Percentiles rank a stretch among this genome's conserved stretches.
Conservation (phyloP, 2,329 filamentous ascomycete species). For the Pseudogymnoascus sp. region DNA sequence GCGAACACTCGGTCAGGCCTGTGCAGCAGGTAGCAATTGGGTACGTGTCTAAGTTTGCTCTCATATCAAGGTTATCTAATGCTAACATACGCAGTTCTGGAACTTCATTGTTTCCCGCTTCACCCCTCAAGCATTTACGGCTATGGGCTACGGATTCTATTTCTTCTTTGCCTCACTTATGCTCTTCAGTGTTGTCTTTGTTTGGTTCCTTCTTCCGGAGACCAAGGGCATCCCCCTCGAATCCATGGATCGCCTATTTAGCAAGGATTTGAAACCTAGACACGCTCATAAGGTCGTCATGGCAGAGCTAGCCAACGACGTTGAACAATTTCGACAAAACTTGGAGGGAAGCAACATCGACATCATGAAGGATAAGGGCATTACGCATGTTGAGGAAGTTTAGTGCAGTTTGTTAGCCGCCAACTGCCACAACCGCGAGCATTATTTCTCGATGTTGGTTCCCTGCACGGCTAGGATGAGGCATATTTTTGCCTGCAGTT, state of each 20-base stretch:
- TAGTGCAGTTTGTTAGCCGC: conserved; percentile 4
- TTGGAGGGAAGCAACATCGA: conserved; percentile 20
- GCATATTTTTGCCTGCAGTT: not conserved
- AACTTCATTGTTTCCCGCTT: conserved; percentile 65
- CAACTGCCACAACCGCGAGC: not conserved
- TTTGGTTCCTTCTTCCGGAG: conserved; percentile 58
- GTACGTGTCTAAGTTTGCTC: conserved; percentile 29
- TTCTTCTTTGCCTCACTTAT: conserved; percentile 62
- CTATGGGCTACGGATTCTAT: conserved; percentile 57
- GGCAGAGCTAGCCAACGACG: conserved; percentile 22
- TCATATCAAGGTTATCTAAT: not conserved
- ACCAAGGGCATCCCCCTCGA: conserved; percentile 61
- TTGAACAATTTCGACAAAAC: conserved; percentile 22
- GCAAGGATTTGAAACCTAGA: conserved; percentile 20
- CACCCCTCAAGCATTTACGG: conserved; percentile 57
- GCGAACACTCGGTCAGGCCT: conserved; percentile 63
- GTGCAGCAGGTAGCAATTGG: conserved; percentile 66
- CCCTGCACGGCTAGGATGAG: not conserved
- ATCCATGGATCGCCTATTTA: conserved; percentile 57
- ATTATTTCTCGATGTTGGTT: not conserved
- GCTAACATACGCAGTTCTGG: conserved; percentile 25
- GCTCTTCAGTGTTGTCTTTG: conserved; percentile 49
- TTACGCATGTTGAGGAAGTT: conserved; percentile 21
- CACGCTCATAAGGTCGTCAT: conserved; percentile 23
- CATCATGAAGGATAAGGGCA: conserved; percentile 19